phyloP scores from a whole-genome alignment of 148 eudicot species.

The Agrostemma githago region DNA sequence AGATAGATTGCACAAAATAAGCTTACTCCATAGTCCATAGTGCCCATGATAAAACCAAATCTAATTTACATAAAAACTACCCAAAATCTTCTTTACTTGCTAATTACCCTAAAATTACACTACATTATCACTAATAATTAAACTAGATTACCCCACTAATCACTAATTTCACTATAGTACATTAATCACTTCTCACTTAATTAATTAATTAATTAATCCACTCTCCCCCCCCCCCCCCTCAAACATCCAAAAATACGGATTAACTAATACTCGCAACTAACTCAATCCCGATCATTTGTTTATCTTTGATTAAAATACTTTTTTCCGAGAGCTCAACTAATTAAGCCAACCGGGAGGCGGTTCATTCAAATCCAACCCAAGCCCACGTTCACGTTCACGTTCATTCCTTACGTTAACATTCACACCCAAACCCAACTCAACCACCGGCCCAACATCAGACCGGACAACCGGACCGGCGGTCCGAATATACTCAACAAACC shows the following conservation, averaged over 20 bases:
- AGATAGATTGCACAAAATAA: neutral
- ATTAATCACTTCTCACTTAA: neutral
- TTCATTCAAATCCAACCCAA: constrained; percentile 34
- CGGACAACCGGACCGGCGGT: neutral
- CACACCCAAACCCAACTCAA: constrained; percentile 13
- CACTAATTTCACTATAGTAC: neutral
- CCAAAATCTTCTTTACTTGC: neutral
- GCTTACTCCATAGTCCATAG: neutral
- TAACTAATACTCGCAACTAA: neutral
- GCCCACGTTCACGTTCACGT: constrained; percentile 31
- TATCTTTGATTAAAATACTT: too few relatives aligned
- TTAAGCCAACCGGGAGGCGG: constrained; percentile 39
- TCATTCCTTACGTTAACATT: neutral
- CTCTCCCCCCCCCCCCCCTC: too few relatives aligned
- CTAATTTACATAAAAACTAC: neutral
- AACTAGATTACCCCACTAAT: too few relatives aligned
- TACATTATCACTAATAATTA: neutral
- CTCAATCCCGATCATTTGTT: neutral
- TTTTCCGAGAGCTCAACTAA: too few relatives aligned
- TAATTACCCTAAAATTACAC: neutral
- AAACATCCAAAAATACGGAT: neutral
- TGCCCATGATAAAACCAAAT: neutral
- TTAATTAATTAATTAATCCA: too few relatives aligned
- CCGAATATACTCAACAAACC: constrained; percentile 32
- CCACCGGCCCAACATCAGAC: constrained; percentile 2